Base-by-base conservation (phyloP, 306 rosid genomes). In the Medicago lupulina region DNA sequence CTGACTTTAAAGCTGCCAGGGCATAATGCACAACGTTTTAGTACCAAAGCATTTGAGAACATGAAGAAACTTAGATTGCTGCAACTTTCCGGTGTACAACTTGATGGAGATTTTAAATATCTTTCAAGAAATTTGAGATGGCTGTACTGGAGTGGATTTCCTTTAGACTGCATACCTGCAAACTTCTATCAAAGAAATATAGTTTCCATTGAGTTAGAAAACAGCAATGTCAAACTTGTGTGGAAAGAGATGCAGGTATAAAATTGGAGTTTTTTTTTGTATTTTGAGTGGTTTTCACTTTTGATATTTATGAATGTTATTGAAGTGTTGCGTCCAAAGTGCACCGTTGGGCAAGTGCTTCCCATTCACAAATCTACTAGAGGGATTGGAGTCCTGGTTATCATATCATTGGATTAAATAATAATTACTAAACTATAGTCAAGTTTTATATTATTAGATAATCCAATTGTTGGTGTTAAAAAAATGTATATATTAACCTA, bases 51-150 rank as follows among this genome's bases (percentile, higher is more conserved):
- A 8, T 83, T 83, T 40, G 5, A 71, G 57, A 28, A 71, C 7
- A 83, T 83, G 87, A 71, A 71, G 49, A 71, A 8, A 28, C 84
- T 83, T 1, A 79, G 79, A 44, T 41, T 83, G 21, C 73, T 83
- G 43, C 60, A 59, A 67, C 73, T 83, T 65, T 23, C 34, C 17
- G 34, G 70, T 28, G 76, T 76, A 1, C 17, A 58, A 28, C 81
- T 83, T 55, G 49, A 15, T 14, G 87, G 84, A 17, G 73, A 83
- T 59, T 79, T 21, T 71, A n/a, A 75, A 47, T n/a, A 79, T 39
- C 65, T 79, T 47, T 40, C 78, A 2, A 49, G 31, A 47, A 28
- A 65, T 15, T 8, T 83, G 2, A 79, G 76, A 75, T 83, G 81
- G 79, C 55, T 83, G 1, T 14, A 4, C 15, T 83, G 86, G 86